phyloP scores from a whole-genome alignment of 1,284 basidiomycete genomes.

The Butyriboletus appendiculatus region DNA sequence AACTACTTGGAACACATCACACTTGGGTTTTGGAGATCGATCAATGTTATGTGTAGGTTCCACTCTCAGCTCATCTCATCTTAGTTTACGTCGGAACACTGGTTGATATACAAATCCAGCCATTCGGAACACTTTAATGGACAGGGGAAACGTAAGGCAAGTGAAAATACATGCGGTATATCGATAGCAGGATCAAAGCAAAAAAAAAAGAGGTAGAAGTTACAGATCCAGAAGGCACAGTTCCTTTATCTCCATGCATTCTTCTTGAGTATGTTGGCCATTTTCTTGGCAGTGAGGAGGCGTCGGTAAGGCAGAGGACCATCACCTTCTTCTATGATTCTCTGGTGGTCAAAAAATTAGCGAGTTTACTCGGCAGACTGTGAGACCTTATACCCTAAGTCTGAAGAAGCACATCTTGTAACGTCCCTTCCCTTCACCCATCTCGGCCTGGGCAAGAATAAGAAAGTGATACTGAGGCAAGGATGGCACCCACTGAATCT shows the following conservation, averaged over 20 bases:
- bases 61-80: conserved; percentile 9
- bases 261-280: conserved; percentile 18
- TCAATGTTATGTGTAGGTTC: conserved; percentile 11
- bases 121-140: neutral
- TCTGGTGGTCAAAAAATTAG: conserved; percentile 16
- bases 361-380: neutral
- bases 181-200: conserved; percentile 13
- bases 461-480: neutral
- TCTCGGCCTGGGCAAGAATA: conserved; percentile 19
- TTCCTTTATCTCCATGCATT: neutral
- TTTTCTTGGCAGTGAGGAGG: conserved; percentile 11
- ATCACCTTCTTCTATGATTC: conserved; percentile 25
- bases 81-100: conserved; percentile 13
- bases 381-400: conserved; percentile 26
- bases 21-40: conserved; percentile 9
- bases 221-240: neutral
- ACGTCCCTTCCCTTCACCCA: conserved; percentile 19
- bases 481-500: conserved; percentile 19
- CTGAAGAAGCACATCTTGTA: conserved; percentile 33
- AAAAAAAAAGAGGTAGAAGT: neutral
- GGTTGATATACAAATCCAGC: conserved; percentile 17
- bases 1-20: conserved; percentile 1
- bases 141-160: neutral
- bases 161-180: neutral
- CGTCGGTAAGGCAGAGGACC: conserved; percentile 24